Evolutionary conservation across 345 rosid genomes (phyloP).

Genomic region (Heritiera littoralis): DNA sequence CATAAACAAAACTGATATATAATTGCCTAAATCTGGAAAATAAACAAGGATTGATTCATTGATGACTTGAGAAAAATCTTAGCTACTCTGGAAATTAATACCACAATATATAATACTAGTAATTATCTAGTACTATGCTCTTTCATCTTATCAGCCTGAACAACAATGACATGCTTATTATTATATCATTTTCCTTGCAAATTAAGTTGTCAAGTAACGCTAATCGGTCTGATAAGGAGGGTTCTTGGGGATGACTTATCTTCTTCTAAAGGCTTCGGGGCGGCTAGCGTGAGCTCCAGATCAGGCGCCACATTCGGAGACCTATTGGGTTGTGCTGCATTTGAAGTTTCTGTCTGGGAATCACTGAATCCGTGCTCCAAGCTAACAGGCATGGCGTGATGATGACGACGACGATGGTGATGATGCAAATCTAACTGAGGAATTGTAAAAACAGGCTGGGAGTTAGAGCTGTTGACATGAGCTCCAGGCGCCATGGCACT

Average conservation of each 20-base stretch:
- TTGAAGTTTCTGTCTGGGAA: conserved; percentile 24
- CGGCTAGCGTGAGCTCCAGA: conserved; percentile 57
- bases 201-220: conserved; percentile 33
- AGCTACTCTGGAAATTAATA: neutral
- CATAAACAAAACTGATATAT: neutral
- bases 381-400: neutral
- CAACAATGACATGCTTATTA: neutral
- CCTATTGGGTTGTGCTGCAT: conserved; percentile 10
- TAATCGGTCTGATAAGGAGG: conserved; percentile 38
- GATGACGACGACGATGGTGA: neutral
- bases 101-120: neutral
- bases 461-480: conserved; percentile 8
- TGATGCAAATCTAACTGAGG: neutral
- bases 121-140: neutral
- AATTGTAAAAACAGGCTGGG: conserved; percentile 9
- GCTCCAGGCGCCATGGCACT: conserved; percentile 2
- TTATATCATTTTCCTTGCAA: too few species aligned
- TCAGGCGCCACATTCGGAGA: conserved; percentile 28
- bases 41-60: neutral
- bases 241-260: conserved; percentile 29
- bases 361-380: conserved; percentile 14
- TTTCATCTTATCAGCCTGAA: neutral
- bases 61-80: conserved; percentile 1
- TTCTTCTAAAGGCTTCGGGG: conserved; percentile 37
- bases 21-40: neutral